Evolutionary conservation across 306 rosid genomes (phyloP).

Genomic region (Spatholobus suberectus): DNA sequence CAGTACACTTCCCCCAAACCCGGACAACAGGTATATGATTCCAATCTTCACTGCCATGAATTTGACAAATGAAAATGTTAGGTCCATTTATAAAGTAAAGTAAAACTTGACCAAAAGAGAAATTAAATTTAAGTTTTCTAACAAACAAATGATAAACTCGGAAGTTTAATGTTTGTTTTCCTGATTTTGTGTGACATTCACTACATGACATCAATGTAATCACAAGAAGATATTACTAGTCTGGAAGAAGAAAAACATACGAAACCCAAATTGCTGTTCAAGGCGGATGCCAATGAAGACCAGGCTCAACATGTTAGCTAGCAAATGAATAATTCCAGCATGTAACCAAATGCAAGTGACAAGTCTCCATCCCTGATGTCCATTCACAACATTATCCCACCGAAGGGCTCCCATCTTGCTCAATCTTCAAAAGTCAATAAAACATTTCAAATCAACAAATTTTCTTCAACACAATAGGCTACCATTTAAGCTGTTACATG

Average conservation of each 20-base stretch:
- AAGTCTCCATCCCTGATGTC: constrained; percentile 86
- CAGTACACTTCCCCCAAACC: constrained; percentile 80
- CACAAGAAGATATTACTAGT: neutral
- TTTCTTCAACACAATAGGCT: neutral
- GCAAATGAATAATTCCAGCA: constrained; percentile 82
- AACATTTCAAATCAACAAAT: constrained; percentile 9
- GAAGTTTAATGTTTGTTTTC: neutral
- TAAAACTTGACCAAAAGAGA: neutral
- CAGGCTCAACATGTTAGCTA: constrained; percentile 76
- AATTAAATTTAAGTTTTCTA: neutral
- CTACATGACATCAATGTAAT: neutral
- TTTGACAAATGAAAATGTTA: constrained; percentile 14
- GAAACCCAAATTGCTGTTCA: constrained; percentile 93
- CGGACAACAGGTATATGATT: constrained; percentile 66
- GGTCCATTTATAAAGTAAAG: neutral
- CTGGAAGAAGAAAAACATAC: constrained; percentile 46
- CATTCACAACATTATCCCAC: constrained; percentile 64
- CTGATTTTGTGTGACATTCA: neutral
- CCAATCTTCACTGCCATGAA: constrained; percentile 73
- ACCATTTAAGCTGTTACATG: neutral
- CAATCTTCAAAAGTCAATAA: constrained; percentile 58
- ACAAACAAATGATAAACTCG: neutral
- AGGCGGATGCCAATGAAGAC: constrained; percentile 84
- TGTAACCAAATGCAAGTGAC: constrained; percentile 87
- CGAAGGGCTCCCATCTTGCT: constrained; percentile 83